Base-by-base conservation (phyloP, 2,329 filamentous ascomycete genomes). In the Penicillium glabrum region DNA sequence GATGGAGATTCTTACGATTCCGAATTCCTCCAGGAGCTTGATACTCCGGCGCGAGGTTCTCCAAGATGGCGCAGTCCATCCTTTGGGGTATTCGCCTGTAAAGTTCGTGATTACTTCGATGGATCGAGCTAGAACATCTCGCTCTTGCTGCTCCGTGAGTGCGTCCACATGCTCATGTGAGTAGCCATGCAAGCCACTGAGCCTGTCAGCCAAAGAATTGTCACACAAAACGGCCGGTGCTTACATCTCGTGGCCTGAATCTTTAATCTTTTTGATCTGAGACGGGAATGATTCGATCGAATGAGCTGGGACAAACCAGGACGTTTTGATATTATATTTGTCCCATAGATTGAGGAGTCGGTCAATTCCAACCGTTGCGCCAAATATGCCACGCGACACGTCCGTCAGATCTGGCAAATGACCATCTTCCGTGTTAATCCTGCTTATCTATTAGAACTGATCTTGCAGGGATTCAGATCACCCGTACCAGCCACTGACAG, bases 91-190 rank as follows among this genome's bases (percentile, higher is more conserved):
- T 71, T 89, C 90, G 2, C 88, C 85, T 49, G 81, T 82, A 68
- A 91, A 89, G 0, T 88, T 83, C 0, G 84, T 89, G 41, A 90
- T 79, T 72, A 90, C 79, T 21, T 81, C 81, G 69, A 86, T 89
- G 11, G 86, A 89, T 73, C 90, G 89, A 66, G 89, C 87, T 14
- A 91, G 79, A 3, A 92, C 86, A 57, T 89, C 87, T 7, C 82
- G 82, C 70, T 92, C 89, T 73, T 92, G 89, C 65, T 89, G 86
- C 1, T 88, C 69, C 0, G 82, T 88, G 83, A 91, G 88, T 49
- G 87, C 83, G 11, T 79, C 80, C 0, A 88, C 87, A 61, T 90
- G 89, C 68, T 91, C 88, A 64, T 91, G 87, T 0, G 83, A 85
- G 72, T 90, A 91, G 6, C 86, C 88, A 31, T 59, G 57, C 9